Conservation (phyloP, 1,284 basidiomycete genomes). For the Lignosus rhinocerotis region DNA sequence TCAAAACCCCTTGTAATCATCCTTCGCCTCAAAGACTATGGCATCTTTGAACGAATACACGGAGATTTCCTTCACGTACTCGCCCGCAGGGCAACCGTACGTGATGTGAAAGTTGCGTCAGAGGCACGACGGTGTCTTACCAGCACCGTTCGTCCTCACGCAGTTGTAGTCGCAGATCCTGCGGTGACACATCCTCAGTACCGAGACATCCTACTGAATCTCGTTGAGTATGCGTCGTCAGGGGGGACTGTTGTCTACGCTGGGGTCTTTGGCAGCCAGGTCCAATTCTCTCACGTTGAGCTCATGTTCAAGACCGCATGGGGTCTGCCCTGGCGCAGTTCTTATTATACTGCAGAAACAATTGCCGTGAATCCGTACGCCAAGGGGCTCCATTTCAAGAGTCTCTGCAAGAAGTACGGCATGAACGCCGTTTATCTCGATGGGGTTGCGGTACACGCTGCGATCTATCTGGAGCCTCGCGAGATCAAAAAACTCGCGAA, state of each 20-base stretch:
- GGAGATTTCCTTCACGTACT: neutral
- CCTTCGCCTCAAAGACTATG: neutral
- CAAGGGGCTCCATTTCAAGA: conserved; percentile 6
- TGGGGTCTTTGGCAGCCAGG: conserved; percentile 12
- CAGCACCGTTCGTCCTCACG: conserved; percentile 5
- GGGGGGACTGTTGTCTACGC: conserved; percentile 20
- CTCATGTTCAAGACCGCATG: conserved; percentile 13
- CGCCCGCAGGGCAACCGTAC: neutral
- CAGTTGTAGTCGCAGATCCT: conserved; percentile 8
- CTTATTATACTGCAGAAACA: neutral
- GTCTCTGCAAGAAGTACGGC: conserved; percentile 4
- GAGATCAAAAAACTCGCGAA: neutral
- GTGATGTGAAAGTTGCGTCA: neutral
- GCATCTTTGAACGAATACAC: neutral
- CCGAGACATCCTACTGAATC: conserved; percentile 6
- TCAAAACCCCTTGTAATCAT: conserved; percentile 8
- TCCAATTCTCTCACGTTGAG: neutral
- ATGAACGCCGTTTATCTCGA: conserved; percentile 5
- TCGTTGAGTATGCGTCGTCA: conserved; percentile 9
- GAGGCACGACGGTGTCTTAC: conserved; percentile 1
- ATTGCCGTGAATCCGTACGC: conserved; percentile 17
- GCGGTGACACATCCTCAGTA: conserved; percentile 1
- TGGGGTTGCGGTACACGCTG: neutral
- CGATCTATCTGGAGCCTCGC: conserved; percentile 8
- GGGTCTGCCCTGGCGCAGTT: conserved; percentile 15